A percentile compares a stretch with the other conserved stretches of the same genome.
Evolutionary conservation across 306 rosid species (phyloP).

Genomic region (Ziziphus jujuba): DNA sequence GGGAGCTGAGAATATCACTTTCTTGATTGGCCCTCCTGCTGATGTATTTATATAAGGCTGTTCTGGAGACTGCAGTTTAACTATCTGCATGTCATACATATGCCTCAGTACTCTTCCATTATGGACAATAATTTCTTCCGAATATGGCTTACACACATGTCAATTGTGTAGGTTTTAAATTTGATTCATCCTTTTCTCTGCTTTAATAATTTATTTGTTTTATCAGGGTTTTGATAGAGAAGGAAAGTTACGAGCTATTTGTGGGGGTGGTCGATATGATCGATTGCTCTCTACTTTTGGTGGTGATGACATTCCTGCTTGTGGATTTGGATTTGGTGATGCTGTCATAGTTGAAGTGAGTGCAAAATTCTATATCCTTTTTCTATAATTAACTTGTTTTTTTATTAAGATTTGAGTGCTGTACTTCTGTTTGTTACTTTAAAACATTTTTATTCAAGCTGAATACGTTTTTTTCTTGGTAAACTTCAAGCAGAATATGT

Average conservation of each 20-base stretch:
- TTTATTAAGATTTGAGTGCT: not conserved
- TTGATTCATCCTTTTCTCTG: not conserved
- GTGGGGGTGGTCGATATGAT: conserved; percentile 97
- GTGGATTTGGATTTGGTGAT: conserved; percentile 98
- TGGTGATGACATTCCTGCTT: conserved; percentile 85
- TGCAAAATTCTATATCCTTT: conserved; percentile 8
- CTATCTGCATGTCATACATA: no score
- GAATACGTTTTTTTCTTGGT: no score
- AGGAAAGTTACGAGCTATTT: conserved; percentile 96
- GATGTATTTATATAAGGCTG: no score
- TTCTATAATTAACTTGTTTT: not conserved
- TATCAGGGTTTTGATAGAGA: conserved; percentile 86
- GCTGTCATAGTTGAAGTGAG: conserved; percentile 95
- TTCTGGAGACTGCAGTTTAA: no score
- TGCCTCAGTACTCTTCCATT: no score
- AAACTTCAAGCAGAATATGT: not conserved
- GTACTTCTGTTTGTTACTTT: not conserved
- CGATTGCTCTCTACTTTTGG: conserved; percentile 89
- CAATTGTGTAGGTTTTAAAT: no score
- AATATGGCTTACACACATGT: no score
- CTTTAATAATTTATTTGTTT: conserved; percentile 6
- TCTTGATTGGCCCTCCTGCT: no score
- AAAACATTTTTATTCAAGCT: not conserved
- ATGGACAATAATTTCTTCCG: no score
- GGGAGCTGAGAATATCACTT: no score